Evolutionary conservation across 78 protist species (phyloP).

Genomic region (Emiliania huxleyi): DNA sequence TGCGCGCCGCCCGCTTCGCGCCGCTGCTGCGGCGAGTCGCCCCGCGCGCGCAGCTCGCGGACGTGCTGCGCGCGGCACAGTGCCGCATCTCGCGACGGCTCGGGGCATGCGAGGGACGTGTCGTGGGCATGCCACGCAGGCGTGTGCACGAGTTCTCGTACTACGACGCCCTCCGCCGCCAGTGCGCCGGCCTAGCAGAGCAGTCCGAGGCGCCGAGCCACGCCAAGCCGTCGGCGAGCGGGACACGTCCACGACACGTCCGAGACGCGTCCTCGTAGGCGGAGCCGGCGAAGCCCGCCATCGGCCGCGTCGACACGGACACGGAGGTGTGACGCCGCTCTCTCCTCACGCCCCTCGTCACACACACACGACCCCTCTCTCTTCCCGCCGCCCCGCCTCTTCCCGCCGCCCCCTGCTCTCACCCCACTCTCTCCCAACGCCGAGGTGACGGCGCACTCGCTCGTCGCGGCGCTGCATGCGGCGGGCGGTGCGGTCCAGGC

Average conservation of each 20-base stretch:
- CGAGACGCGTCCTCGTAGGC: not conserved
- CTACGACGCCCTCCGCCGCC: not conserved
- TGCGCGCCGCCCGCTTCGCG: not conserved
- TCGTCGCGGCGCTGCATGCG: constrained; percentile 60
- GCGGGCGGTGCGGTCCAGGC: constrained; percentile 70
- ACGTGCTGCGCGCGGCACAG: not conserved
- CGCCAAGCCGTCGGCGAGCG: not conserved
- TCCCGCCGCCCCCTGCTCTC: too few species aligned
- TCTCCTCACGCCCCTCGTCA: constrained; percentile 53
- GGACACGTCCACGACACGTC: too few species aligned
- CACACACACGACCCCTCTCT: too few species aligned
- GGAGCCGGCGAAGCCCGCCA: not conserved
- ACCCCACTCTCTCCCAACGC: constrained; percentile 30
- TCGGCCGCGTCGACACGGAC: not conserved
- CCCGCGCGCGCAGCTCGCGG: not conserved
- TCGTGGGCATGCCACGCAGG: too few species aligned
- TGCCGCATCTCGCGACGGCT: too few species aligned
- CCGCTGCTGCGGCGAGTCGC: not conserved
- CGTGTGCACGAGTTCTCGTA: not conserved
- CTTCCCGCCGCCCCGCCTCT: too few species aligned
- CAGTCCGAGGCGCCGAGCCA: too few species aligned
- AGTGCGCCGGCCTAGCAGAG: not conserved
- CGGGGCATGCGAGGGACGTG: too few species aligned
- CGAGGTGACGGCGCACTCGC: constrained; percentile 54
- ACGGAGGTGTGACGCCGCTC: constrained; percentile 51